These are phyloP conservation scores for Didymella pinodella DNA, from an alignment of 2,329 filamentous ascomycete genomes.

Conservation along the genomic window DNA sequence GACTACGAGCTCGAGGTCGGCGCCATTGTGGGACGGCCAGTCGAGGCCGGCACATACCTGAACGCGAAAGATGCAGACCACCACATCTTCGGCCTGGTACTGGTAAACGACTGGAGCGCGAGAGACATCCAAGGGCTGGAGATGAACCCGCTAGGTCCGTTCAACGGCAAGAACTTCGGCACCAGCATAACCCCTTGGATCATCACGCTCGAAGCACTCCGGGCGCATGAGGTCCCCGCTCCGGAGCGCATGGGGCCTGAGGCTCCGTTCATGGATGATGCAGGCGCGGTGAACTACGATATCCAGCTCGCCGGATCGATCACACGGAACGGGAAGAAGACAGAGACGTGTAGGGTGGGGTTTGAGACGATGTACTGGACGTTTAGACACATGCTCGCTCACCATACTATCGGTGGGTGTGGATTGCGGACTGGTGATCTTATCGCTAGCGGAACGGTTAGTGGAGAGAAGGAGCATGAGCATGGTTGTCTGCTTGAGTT, in stretches of 20 bases:
- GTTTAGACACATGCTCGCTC: slow-evolving; percentile 56
- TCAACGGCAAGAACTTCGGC: slow-evolving; percentile 68
- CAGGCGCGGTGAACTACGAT: slow-evolving; percentile 33
- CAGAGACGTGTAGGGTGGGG: slow-evolving; percentile 40
- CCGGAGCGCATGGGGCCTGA: slow-evolving; percentile 33
- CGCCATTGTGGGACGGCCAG: slow-evolving; percentile 54
- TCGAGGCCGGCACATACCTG: slow-evolving; percentile 51
- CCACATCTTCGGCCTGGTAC: slow-evolving; percentile 69
- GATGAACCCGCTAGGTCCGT: slow-evolving; percentile 67
- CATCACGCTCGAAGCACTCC: slow-evolving; percentile 66
- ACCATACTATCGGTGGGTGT: slow-evolving; percentile 55
- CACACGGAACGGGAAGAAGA: slow-evolving; percentile 26
- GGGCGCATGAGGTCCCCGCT: slow-evolving; percentile 39
- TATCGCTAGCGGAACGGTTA: slow-evolving; percentile 56
- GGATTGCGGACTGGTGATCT: slow-evolving; percentile 54
- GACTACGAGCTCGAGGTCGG: slow-evolving; percentile 63
- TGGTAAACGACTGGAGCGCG: slow-evolving; percentile 70
- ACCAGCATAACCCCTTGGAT: slow-evolving; percentile 70
- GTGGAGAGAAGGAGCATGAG: slow-evolving; percentile 48
- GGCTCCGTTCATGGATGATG: slow-evolving; percentile 37
- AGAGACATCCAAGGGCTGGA: slow-evolving; percentile 69
- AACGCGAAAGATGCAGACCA: slow-evolving; percentile 55
- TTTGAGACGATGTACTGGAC: slow-evolving; percentile 57
- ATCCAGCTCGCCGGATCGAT: slow-evolving; percentile 37
- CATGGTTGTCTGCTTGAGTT: slow-evolving; percentile 55